Evolutionary conservation across 2,329 filamentous ascomycete species (phyloP).

Genomic region (Akanthomyces uredinophilus): DNA sequence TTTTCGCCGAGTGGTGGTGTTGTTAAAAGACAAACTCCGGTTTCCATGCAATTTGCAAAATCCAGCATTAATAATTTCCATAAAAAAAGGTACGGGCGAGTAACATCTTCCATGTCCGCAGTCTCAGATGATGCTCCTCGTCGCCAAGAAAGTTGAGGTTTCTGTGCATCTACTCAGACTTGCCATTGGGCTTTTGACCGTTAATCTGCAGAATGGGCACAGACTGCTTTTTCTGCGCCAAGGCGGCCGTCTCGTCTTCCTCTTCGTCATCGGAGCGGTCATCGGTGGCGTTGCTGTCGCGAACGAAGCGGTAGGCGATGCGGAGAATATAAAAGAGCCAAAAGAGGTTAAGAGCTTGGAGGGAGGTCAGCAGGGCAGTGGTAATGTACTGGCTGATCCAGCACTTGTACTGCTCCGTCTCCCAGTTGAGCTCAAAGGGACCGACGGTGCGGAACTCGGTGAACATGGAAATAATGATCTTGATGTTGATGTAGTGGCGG

Average conservation of each 20-base stretch:
- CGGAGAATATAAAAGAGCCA: conserved; percentile 75
- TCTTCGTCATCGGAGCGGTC: conserved; percentile 68
- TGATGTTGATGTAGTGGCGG: conserved; percentile 78
- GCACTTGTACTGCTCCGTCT: conserved; percentile 72
- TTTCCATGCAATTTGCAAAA: conserved; percentile 14
- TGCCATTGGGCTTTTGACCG: conserved; percentile 17
- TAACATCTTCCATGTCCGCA: background rate
- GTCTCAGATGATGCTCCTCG: background rate
- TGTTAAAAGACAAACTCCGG: conserved; percentile 15
- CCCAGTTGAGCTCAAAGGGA: conserved; percentile 73
- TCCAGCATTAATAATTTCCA: no score
- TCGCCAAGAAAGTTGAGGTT: background rate
- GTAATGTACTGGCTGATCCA: conserved; percentile 64
- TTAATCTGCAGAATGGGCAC: conserved; percentile 14
- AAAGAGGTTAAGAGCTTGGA: conserved; percentile 75
- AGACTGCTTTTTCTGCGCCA: conserved; percentile 21
- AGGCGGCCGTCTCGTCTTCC: conserved; percentile 48
- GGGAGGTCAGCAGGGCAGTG: conserved; percentile 54
- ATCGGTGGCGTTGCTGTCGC: conserved; percentile 58
- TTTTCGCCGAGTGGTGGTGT: background rate
- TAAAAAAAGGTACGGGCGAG: background rate
- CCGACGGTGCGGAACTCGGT: conserved; percentile 71
- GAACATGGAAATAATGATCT: conserved; percentile 69
- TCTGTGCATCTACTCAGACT: conserved; percentile 1
- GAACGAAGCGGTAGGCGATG: conserved; percentile 67